Conservation (phyloP, 2,329 filamentous ascomycete genomes). For the Trichothecium roseum region DNA sequence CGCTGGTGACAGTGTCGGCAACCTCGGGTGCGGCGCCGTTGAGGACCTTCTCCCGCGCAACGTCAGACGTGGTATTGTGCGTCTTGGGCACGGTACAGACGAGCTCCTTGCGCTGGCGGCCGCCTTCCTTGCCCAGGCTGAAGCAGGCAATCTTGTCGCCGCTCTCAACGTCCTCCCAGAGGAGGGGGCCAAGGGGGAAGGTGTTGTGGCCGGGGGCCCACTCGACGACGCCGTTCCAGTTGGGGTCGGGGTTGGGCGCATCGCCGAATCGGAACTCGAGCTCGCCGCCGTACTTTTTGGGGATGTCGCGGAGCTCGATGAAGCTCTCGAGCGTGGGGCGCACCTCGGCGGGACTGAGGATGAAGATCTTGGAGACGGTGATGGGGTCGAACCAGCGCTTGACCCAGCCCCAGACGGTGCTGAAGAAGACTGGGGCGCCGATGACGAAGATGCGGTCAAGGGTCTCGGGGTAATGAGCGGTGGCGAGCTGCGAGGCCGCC, state of each 20-base stretch:
- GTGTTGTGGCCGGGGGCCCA: constrained; percentile 42
- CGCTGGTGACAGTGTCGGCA: constrained; percentile 15
- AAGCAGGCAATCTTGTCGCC: constrained; percentile 41
- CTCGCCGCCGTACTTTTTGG: constrained; percentile 79
- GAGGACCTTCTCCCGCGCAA: constrained; percentile 8
- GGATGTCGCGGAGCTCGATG: constrained; percentile 74
- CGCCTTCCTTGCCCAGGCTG: constrained; percentile 37
- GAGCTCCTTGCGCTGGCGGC: constrained; percentile 32
- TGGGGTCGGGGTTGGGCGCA: constrained; percentile 60
- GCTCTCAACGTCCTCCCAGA: constrained; percentile 40
- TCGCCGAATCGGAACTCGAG: constrained; percentile 76
- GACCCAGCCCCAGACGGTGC: constrained; percentile 88
- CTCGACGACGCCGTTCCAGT: constrained; percentile 34
- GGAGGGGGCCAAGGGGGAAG: constrained; percentile 46
- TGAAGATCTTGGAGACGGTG: constrained; percentile 93
- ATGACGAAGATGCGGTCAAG: constrained; percentile 62
- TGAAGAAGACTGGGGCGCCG: constrained; percentile 82
- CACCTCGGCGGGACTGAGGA: constrained; percentile 65
- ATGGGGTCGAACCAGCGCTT: constrained; percentile 94
- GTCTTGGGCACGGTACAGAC: constrained; percentile 41
- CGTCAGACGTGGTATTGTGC: constrained; percentile 8
- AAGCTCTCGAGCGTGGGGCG: constrained; percentile 67
- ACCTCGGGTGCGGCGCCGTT: constrained; percentile 9
- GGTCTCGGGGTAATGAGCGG: constrained; percentile 91
- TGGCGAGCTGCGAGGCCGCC: constrained; percentile 76